Evolutionary conservation across 495 filamentous ascomycete genomes (phyloP).

Genomic region (Lasiosphaeria hispida): DNA sequence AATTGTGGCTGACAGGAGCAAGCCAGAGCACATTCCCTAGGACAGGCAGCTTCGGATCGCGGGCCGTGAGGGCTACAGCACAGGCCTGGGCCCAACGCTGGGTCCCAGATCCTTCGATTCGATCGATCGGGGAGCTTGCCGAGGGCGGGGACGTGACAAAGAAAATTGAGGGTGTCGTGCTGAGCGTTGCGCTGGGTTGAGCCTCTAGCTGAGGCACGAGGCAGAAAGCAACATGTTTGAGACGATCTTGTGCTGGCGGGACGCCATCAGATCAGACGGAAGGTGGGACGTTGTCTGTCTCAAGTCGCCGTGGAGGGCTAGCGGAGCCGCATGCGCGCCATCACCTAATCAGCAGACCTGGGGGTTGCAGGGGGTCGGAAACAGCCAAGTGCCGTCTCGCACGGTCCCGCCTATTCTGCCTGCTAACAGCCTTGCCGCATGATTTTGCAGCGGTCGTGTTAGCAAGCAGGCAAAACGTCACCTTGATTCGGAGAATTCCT

Average conservation of each 20-base stretch:
- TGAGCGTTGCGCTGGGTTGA: neutral
- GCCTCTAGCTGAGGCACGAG: conserved; percentile 2
- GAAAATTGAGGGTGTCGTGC: neutral
- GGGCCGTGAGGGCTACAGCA: too few species aligned
- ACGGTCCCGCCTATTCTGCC: neutral
- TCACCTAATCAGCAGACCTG: neutral
- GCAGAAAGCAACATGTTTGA: conserved; percentile 14
- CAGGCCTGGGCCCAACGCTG: too few species aligned
- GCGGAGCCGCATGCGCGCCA: conserved; percentile 31
- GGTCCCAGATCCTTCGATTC: conserved; percentile 1
- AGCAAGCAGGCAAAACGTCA: neutral
- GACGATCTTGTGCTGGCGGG: conserved; percentile 14
- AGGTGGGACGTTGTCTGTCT: conserved; percentile 34
- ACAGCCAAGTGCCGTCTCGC: neutral
- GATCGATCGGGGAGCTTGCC: neutral
- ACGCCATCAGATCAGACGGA: conserved; percentile 33
- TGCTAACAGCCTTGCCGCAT: conserved; percentile 3
- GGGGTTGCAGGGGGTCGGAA: neutral
- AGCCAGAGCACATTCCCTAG: too few species aligned
- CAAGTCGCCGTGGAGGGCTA: conserved; percentile 16
- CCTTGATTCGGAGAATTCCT: conserved; percentile 23
- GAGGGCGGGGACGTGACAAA: neutral
- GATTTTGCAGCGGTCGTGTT: conserved; percentile 2
- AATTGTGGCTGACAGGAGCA: too few species aligned
- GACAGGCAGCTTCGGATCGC: too few species aligned